Evolutionary conservation across 2,329 filamentous ascomycete genomes (phyloP), one percentile per base, ranked within the genome.

Genomic region (Colletotrichum paranaense): DNA sequence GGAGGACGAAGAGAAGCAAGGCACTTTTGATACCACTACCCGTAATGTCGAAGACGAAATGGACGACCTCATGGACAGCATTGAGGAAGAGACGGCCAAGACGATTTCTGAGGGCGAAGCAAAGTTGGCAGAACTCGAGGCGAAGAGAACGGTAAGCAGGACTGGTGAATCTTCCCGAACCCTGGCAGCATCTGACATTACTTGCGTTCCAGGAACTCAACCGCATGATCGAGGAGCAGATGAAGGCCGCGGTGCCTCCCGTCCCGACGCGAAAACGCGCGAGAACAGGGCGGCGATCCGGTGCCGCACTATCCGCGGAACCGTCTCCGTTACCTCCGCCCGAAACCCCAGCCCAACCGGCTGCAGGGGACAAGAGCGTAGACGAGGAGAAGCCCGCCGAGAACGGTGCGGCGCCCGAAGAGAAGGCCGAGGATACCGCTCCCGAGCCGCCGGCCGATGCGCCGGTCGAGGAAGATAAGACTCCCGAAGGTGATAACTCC

Each of bases 151-250:
- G 68, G 79, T 79, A 72, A 56, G 76, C 53, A 26, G 12, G 24
- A 6, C 22, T 56, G 22, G 8, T 42, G 19, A 8, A n/a, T 16
- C 19, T 1, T 19, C 0, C 22, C 5, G 16, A 38, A n/a, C 30
- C 11, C 19, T 3, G 5, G 35, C 67, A 14, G 68, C 53, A 9
- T 64, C 74, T 74, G 30, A 70, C 58, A 49, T 19, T 3, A 19
- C 19, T 49, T 3, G 16, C 6, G 14, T 7, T 5, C 19, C 19
- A 85, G 84, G 84, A 86, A 75, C 79, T 86, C 70, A 86, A 86
- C 65, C 83, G 80, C 24, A 77, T 81, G 53, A 83, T 86, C 52
- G 84, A 86, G 42, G 84, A 86, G 68, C 79, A 84, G 71, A 76
- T 86, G 38, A 79, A 80, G 65, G 63, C 75, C 24, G 78, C 82